Evolutionary conservation across 2,329 filamentous ascomycete genomes (phyloP), one percentile per base, ranked within the genome.

Genomic region (Cercospora berteroae): DNA sequence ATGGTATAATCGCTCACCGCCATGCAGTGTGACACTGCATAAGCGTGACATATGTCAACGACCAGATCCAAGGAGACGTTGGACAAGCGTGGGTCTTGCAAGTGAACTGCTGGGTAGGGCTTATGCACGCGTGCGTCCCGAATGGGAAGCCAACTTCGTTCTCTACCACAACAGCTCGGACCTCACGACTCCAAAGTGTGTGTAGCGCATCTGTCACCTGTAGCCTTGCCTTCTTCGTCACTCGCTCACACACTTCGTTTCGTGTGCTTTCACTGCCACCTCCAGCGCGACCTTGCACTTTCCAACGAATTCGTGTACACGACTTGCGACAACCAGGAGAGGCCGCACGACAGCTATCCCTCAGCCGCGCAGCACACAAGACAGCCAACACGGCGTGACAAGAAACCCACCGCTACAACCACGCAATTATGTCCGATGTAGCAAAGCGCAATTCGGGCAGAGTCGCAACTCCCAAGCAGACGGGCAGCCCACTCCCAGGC

Each of bases 361-460:
- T 33, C 27, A 57, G 31, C 27, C 25, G 31, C 55, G 27, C 55
- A 57, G 13, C 55, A 57, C 27, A 0, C 18, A 31, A 57, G 55
- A 57, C 55, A 1, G n/a, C 27, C 48, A 1, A 27, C 2, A 27
- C 23, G 48, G 20, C 48, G 23, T 4, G 48, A 23, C 44, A 20
- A 48, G 18, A 2, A 13, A 48, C 5, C 20, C n/a, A 23, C 18
- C 3, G 3, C n/a, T 48, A 18, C 27, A 12, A 27, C 23, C 12
- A 29, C 52, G 36, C 58, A 55, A 42, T 16, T 1, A 87, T 87
- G 86, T 83, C 86, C 66, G 86, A 89, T 74, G 83, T 77, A 69
- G 56, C 68, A 29, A 88, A 88, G 81, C 84, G 86, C 73, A 84
- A 86, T 75, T 82, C 81, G 71, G 83, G 81, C 48, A 88, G 85